Conservation (phyloP, 2,329 filamentous ascomycete species). For the Kalaharituber pfeilii region DNA sequence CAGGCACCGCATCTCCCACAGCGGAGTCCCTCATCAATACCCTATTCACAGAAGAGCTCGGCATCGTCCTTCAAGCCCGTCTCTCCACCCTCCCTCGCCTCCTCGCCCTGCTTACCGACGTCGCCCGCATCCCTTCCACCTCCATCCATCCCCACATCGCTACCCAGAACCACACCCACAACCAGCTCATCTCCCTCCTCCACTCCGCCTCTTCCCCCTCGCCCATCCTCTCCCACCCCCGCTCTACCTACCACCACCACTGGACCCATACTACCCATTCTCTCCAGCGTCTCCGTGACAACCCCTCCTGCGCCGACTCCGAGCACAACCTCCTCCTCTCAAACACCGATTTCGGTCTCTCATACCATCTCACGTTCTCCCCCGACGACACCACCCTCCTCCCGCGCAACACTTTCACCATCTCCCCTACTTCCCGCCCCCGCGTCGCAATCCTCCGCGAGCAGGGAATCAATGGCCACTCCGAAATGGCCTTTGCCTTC, state of each 20-base stretch:
- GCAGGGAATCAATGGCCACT: constrained; percentile 85
- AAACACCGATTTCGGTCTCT: constrained; percentile 61
- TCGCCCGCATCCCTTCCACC: constrained; percentile 56
- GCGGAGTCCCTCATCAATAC: constrained; percentile 47
- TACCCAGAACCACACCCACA: constrained; percentile 54
- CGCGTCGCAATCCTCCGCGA: constrained; percentile 85
- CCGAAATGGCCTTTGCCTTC: constrained; percentile 98
- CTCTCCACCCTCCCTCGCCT: constrained; percentile 72
- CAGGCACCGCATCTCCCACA: constrained; percentile 30
- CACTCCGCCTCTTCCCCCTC: constrained; percentile 34
- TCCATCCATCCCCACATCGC: constrained; percentile 41
- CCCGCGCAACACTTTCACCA: constrained; percentile 46
- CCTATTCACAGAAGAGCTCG: constrained; percentile 91
- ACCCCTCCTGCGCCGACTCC: constrained; percentile 66
- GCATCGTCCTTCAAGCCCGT: constrained; percentile 86
- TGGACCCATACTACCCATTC: constrained; percentile 80
- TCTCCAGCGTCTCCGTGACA: constrained; percentile 82
- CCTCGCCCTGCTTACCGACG: constrained; percentile 63
- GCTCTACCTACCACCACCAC: constrained; percentile 61
- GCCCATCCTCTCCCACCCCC: constrained; percentile 46
- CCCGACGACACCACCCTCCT: constrained; percentile 47
- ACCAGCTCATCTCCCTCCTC: constrained; percentile 46
- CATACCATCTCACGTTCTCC: constrained; percentile 59
- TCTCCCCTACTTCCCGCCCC: constrained; percentile 44
- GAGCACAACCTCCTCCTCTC: constrained; percentile 64